Evolutionary conservation across 2,329 filamentous ascomycete genomes (phyloP).

Genomic region (Diplodia scrobiculata): DNA sequence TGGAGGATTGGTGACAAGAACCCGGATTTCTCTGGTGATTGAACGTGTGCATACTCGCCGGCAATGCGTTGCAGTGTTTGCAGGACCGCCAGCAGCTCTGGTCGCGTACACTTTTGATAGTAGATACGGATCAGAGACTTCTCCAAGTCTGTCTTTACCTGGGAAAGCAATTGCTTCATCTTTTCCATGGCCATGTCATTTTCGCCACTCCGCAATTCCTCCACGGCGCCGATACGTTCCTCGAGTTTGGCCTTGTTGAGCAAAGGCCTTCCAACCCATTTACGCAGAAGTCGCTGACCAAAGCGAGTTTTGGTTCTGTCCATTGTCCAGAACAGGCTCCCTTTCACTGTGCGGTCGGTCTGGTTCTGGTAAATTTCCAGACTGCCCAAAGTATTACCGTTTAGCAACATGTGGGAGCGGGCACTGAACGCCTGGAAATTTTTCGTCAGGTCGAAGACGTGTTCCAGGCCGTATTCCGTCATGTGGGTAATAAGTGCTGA

Average conservation of each 20-base stretch:
- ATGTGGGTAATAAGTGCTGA: slow-evolving; percentile 96
- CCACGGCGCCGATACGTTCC: slow-evolving; percentile 78
- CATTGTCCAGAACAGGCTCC: slow-evolving; percentile 92
- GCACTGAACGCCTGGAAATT: slow-evolving; percentile 97
- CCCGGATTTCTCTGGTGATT: slow-evolving; percentile 65
- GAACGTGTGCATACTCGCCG: slow-evolving; percentile 71
- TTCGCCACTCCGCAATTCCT: slow-evolving; percentile 74
- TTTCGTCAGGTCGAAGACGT: slow-evolving; percentile 93
- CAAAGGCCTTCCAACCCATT: slow-evolving; percentile 91
- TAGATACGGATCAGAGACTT: slow-evolving; percentile 93
- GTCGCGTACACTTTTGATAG: slow-evolving; percentile 90
- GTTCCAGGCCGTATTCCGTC: slow-evolving; percentile 86
- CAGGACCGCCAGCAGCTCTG: slow-evolving; percentile 81
- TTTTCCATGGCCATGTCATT: slow-evolving; percentile 70
- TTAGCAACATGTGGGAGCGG: slow-evolving; percentile 91
- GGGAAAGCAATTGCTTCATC: slow-evolving; percentile 69
- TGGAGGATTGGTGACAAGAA: slow-evolving; percentile 72
- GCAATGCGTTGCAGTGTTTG: slow-evolving; percentile 83
- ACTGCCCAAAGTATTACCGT: slow-evolving; percentile 90
- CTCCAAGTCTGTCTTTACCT: slow-evolving; percentile 79
- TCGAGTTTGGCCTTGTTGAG: slow-evolving; percentile 75
- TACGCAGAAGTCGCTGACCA: slow-evolving; percentile 81
- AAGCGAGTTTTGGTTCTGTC: slow-evolving; percentile 90
- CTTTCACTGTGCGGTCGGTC: slow-evolving; percentile 80
- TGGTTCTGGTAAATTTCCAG: slow-evolving; percentile 95